Evolutionary conservation across 305 asterid species (phyloP).

Genomic region (Fraxinus velutina): DNA sequence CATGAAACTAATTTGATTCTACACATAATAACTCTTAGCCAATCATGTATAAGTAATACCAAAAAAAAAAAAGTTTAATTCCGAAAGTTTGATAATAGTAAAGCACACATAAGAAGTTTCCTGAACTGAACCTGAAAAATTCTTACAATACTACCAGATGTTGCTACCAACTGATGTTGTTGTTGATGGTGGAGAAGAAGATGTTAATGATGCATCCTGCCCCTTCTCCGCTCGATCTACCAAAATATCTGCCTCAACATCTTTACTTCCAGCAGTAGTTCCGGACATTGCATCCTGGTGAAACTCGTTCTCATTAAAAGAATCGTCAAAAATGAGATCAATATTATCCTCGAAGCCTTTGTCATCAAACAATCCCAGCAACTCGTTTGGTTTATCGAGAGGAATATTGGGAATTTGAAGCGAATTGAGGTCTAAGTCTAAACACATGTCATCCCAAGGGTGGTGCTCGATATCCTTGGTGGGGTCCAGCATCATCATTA

Average conservation of each 20-base stretch:
- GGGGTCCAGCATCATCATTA: slow-evolving; percentile 32
- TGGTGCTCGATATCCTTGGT: slow-evolving; percentile 45
- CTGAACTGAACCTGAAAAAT: background rate
- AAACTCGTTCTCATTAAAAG: slow-evolving; percentile 30
- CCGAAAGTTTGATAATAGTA: background rate
- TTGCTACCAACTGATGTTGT: slow-evolving; percentile 42
- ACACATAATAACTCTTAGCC: background rate
- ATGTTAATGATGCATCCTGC: slow-evolving; percentile 17
- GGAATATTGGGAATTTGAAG: slow-evolving; percentile 47
- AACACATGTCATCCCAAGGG: slow-evolving; percentile 63
- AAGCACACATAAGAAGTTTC: background rate
- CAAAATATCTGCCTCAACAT: slow-evolving; percentile 10
- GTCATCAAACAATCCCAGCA: slow-evolving; percentile 48
- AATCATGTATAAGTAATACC: background rate
- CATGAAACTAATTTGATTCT: background rate
- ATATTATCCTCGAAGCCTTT: slow-evolving; percentile 66
- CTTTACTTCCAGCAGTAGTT: slow-evolving; percentile 25
- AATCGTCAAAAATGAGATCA: slow-evolving; percentile 51
- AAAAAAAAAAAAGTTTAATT: background rate
- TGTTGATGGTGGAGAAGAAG: slow-evolving; percentile 38
- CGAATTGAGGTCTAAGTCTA: slow-evolving; percentile 40
- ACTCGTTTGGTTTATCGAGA: slow-evolving; percentile 37
- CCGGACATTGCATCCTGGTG: slow-evolving; percentile 31
- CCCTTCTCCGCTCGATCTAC: slow-evolving; percentile 26
- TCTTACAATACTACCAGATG: slow-evolving; percentile 13